Conservation (phyloP, 805 yeast species). For the Kluyveromyces siamensis region DNA sequence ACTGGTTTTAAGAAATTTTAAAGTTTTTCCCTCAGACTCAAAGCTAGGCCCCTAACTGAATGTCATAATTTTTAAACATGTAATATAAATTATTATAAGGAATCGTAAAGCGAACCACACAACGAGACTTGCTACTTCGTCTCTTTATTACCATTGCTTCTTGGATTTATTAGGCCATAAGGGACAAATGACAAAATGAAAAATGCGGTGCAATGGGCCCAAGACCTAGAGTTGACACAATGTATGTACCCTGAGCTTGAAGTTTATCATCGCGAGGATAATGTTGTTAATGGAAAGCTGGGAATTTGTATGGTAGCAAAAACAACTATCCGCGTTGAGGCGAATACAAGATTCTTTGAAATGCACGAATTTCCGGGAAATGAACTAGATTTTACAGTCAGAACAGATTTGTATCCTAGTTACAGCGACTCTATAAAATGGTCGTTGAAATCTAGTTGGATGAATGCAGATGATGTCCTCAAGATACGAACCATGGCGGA, state of each 20-base stretch:
- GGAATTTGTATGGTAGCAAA: neutral
- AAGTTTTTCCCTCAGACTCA: neutral
- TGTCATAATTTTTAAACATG: too few species aligned
- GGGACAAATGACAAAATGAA: too few species aligned
- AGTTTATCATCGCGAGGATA: neutral
- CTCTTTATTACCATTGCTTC: too few species aligned
- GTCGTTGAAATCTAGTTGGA: conserved; percentile 26
- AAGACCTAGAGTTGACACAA: conserved; percentile 17
- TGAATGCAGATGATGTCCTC: conserved; percentile 14
- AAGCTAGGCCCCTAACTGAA: too few species aligned
- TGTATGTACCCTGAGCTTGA: conserved; percentile 27
- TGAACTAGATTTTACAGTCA: conserved; percentile 10
- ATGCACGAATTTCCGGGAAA: conserved; percentile 1
- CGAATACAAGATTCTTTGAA: neutral
- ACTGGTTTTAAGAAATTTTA: neutral
- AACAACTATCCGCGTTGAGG: neutral
- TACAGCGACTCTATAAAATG: conserved; percentile 9
- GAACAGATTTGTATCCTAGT: conserved; percentile 13
- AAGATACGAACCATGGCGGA: conserved; percentile 14
- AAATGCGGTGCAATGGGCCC: neutral
- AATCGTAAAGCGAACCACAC: too few species aligned
- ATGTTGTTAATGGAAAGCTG: neutral
- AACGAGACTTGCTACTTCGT: too few species aligned
- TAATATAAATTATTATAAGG: too few species aligned
- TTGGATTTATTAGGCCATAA: too few species aligned